These are phyloP conservation scores for Pugionium dolabratum DNA, from an alignment of 345 rosid species.

Conservation along the genomic window DNA sequence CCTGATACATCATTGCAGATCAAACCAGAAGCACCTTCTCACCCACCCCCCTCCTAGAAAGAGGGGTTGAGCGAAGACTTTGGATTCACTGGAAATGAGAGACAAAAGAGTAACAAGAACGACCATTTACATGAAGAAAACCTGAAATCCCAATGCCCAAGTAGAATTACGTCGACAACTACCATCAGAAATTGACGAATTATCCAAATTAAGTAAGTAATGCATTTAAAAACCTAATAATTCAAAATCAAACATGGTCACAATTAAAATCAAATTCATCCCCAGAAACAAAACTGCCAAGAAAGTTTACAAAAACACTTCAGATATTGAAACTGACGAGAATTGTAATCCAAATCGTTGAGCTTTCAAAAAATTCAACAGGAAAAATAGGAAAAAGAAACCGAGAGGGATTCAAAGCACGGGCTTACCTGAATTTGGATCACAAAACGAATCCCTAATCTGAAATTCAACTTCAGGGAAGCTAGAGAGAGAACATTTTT, in stretches of 20 bases:
- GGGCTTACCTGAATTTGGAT: conserved; percentile 11
- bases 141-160: conserved; percentile 24
- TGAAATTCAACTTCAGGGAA: conserved; percentile 7
- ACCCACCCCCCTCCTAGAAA: background rate
- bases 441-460: conserved; percentile 7
- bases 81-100: background rate
- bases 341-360: conserved; percentile 11
- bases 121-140: conserved; percentile 14
- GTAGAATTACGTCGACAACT: background rate
- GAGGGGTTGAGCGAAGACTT: background rate
- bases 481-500: conserved; percentile 6
- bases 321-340: background rate
- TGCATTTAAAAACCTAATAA: conserved; percentile 1
- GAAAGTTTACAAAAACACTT: background rate
- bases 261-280: conserved; percentile 2
- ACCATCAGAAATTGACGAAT: background rate
- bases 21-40: conserved; percentile 30
- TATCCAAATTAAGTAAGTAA: conserved; percentile 1
- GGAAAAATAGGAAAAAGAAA: background rate
- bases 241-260: conserved; percentile 15
- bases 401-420: conserved; percentile 1
- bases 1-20: conserved; percentile 59
- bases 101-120: conserved; percentile 16
- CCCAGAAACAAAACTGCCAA: background rate
- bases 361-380: conserved; percentile 6